These are phyloP conservation scores for Botryosphaeria dothidea DNA, from an alignment of 2,329 filamentous ascomycete species.

Conservation along the genomic window DNA sequence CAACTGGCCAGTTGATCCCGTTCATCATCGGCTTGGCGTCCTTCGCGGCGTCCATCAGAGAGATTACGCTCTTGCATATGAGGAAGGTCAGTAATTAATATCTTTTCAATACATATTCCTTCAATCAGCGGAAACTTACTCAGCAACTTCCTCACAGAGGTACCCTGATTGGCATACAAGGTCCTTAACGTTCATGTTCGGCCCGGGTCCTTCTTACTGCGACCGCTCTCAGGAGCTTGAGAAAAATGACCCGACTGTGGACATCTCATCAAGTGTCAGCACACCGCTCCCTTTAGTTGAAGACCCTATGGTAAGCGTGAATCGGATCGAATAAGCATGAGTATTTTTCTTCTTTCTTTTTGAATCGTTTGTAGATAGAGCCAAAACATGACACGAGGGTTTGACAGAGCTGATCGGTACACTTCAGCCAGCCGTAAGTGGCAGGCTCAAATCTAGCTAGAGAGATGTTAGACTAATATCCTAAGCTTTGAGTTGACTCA, in stretches of 20 bases:
- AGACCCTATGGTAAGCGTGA: too few relatives aligned
- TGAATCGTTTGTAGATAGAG: too few relatives aligned
- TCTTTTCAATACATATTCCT: neutral
- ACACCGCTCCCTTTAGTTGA: too few relatives aligned
- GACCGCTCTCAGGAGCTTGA: neutral
- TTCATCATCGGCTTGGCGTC: constrained; percentile 2
- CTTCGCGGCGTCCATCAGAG: neutral
- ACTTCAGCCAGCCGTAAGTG: too few relatives aligned
- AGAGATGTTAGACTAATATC: too few relatives aligned
- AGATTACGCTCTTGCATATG: neutral
- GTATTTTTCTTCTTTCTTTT: too few relatives aligned
- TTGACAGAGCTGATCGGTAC: too few relatives aligned
- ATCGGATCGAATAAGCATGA: too few relatives aligned
- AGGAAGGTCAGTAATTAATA: neutral
- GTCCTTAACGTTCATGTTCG: neutral
- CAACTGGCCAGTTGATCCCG: constrained; percentile 2
- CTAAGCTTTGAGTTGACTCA: too few relatives aligned
- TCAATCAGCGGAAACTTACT: neutral
- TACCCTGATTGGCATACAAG: neutral
- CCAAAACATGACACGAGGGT: too few relatives aligned
- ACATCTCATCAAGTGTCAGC: neutral
- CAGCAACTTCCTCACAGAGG: neutral
- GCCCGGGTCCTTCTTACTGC: neutral
- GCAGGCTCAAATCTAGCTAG: too few relatives aligned
- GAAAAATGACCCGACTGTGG: neutral